Base-by-base conservation (phyloP, 1,284 basidiomycete species). In the Trichosporon inkin region DNA sequence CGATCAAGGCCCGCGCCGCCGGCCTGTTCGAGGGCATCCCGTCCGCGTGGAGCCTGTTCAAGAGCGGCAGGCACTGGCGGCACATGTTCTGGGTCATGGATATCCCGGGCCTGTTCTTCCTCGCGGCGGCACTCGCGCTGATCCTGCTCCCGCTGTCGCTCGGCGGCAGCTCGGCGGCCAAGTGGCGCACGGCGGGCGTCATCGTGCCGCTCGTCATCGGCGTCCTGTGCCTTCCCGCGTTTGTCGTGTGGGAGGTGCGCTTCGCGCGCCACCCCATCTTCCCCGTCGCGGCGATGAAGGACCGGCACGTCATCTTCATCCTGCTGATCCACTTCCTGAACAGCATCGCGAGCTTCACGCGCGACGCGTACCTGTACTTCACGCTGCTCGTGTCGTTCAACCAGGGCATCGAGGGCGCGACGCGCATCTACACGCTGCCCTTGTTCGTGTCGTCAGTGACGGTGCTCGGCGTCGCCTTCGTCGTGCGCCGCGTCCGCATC, bases 21-120 rank as follows among this genome's bases (percentile, higher is more conserved):
- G 78, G 78, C 10, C 62, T 67, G 0, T 65, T 79, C 6, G 64
- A 66, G 14, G 62, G 64, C 11, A 70, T 76, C 49, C 70, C 68
- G 7, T 70, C 75, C 0, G 70, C 77, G 1, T 71, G 70, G 57
- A 51, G 56, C 5, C 62, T 70, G 0, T 10, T 62, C 22, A 14
- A 14, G 14, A 53, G 55, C 19, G 40, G 49, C 6, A 38, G 54
- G 20, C 40, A 22, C 20, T 68, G 71, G 57, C 52, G 65, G 8
- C 71, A 74, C 40, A 67, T 80, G 6, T 80, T 80, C 70, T 79
- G 78, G 77, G 73, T 78, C 55, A 67, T 79, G 22, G 79, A 80
- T 61, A 38, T 79, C 28, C 62, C 77, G 32, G 79, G 79, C 22
- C 65, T 79, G 35, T 63, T 78, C 53, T 66, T 80, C 28, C 59